Evolutionary conservation across 352 stramenopile genomes (phyloP).

Genomic region (Globisporangium spiculum): DNA sequence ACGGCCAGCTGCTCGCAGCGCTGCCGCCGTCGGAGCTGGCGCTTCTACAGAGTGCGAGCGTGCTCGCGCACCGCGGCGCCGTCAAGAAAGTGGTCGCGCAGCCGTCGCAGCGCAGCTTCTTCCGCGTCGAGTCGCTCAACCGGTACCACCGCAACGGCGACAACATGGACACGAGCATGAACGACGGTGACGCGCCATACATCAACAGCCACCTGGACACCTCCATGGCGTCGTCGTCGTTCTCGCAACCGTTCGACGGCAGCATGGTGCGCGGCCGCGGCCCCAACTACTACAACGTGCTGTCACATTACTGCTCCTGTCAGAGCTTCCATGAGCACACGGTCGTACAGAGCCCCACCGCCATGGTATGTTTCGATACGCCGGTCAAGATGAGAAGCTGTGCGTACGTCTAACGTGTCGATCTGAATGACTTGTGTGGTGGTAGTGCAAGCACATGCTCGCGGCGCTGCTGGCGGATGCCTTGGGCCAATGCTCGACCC

Average conservation of each 20-base stretch:
- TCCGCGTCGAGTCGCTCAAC: conserved; percentile 64
- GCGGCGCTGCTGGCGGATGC: conserved; percentile 57
- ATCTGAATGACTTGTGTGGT: neutral
- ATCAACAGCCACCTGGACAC: neutral
- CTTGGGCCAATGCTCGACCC: conserved; percentile 36
- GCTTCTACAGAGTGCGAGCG: conserved; percentile 52
- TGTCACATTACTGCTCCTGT: conserved; percentile 68
- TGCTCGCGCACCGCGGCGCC: conserved; percentile 41
- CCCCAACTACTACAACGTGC: conserved; percentile 73
- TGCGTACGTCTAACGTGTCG: neutral
- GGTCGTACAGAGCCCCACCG: conserved; percentile 30
- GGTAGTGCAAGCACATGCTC: conserved; percentile 73
- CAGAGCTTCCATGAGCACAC: conserved; percentile 45
- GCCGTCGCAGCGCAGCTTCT: conserved; percentile 53
- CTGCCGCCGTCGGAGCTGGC: conserved; percentile 37
- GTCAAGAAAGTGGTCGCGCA: conserved; percentile 46
- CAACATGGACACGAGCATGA: neutral
- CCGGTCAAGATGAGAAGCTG: no score
- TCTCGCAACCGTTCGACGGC: conserved; percentile 41
- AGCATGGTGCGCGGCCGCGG: conserved; percentile 35
- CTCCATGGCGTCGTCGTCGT: conserved; percentile 15
- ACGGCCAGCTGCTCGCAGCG: conserved; percentile 50
- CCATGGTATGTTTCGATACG: conserved; percentile 35
- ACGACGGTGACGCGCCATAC: neutral
- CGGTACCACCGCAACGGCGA: conserved; percentile 33